Evolutionary conservation across 345 rosid species (phyloP), one percentile per base, ranked within the genome.

Genomic region (Syzygium grande): DNA sequence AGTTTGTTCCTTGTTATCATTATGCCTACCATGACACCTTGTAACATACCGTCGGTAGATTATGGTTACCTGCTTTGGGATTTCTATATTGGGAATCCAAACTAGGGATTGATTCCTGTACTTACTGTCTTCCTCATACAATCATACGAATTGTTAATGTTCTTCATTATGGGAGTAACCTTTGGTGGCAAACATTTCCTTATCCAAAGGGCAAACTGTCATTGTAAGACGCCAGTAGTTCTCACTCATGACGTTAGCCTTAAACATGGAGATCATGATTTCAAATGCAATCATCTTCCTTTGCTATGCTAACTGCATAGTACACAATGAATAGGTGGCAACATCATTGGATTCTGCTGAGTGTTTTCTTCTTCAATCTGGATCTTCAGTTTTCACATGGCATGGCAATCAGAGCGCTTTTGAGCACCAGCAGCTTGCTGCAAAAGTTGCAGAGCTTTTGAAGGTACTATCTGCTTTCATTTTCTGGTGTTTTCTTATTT

Each of bases 341-440:
- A 90, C 98, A 38, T 96, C 97, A 85, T 92, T 98, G 92, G 94
- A 95, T 91, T 96, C 99, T 80, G 85, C 89, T 5, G 97, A 97
- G 88, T 98, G 99, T 89, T 97, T 96, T 92, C 95, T 98, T 91
- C 95, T 98, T 92, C 99, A 98, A 95, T 95, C 99, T 90, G 99
- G 99, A 68, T 94, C 98, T 51, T 93, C 98, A 73, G 25, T 96
- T 89, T 98, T 97, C 91, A 92, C 90, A 49, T 98, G 99, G 99
- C 97, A 95, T 91, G 99, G 99, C 88, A 96, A 92, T 92, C 97
- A 97, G 93, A 94, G 99, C 92, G 90, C 98, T 43, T 93, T 89
- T 91, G 99, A 98, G 92, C 98, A 96, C 91, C 97, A 97, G 91
- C 98, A 98, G 87, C 88, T 93, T 87, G 96, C 99, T 85, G 93